phyloP scores from a whole-genome alignment of 805 yeast genomes.

The Saccharomycopsis javanensis region DNA sequence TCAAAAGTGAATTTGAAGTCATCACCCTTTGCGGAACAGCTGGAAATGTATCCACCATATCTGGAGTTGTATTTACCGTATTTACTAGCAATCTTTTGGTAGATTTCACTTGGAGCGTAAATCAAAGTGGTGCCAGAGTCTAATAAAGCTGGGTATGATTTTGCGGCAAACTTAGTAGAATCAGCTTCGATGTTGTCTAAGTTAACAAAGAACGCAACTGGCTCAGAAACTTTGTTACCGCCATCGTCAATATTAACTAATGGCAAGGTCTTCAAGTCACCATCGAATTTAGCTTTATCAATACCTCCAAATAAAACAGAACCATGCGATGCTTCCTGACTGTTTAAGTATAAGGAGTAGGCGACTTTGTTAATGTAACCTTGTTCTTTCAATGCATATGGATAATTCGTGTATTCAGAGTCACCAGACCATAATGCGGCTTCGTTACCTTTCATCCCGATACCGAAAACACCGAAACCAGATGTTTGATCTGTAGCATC shows the following conservation, averaged over 20 bases:
- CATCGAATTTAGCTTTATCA: slow-evolving; percentile 33
- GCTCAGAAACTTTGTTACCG: slow-evolving; percentile 28
- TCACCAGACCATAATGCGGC: slow-evolving; percentile 45
- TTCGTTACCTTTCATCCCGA: slow-evolving; percentile 64
- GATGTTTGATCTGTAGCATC: slow-evolving; percentile 14
- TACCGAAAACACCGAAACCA: slow-evolving; percentile 44
- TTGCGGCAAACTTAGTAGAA: slow-evolving; percentile 15
- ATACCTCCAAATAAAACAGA: slow-evolving; percentile 36
- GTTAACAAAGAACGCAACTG: slow-evolving; percentile 20
- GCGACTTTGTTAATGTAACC: slow-evolving; percentile 34
- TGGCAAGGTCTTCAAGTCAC: slow-evolving; percentile 28
- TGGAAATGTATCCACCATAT: slow-evolving; percentile 36
- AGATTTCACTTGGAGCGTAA: slow-evolving; percentile 34
- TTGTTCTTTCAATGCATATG: slow-evolving; percentile 28
- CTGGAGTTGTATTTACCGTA: slow-evolving; percentile 28
- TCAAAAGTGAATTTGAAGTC: slow-evolving; percentile 43
- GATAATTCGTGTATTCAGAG: slow-evolving; percentile 22
- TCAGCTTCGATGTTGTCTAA: slow-evolving; percentile 2
- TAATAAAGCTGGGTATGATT: slow-evolving; percentile 32
- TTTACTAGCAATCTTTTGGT: slow-evolving; percentile 20
- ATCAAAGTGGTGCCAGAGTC: slow-evolving; percentile 54
- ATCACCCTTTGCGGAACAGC: slow-evolving; percentile 33
- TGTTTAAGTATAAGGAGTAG: slow-evolving; percentile 38
- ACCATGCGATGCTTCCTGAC: slow-evolving; percentile 26
- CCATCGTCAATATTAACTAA: slow-evolving; percentile 23